A percentile compares a stretch with the other conserved stretches of the same genome.
These are phyloP conservation scores for Funneliformis caledonium DNA, from an alignment of 371 early-diverging fungal genomes.

Conservation along the genomic window DNA sequence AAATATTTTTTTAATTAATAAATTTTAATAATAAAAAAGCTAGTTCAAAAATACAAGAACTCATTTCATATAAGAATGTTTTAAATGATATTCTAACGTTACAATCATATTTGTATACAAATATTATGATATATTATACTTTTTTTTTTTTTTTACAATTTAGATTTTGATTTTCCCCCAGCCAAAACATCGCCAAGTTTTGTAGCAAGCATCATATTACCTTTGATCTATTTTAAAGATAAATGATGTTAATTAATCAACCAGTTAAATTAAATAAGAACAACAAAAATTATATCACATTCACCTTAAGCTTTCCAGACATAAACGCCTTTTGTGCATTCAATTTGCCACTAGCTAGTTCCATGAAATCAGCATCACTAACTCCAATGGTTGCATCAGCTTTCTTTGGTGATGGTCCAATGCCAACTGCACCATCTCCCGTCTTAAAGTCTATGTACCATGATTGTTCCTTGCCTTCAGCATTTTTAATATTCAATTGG, in stretches of 20 bases:
- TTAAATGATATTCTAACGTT: too few relatives aligned
- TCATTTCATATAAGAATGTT: too few relatives aligned
- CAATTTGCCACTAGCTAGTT: slow-evolving; percentile 70
- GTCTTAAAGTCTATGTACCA: slow-evolving; percentile 74
- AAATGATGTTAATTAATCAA: background rate
- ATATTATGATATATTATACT: background rate
- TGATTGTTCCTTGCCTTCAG: slow-evolving; percentile 53
- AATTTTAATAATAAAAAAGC: too few relatives aligned
- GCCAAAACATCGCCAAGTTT: slow-evolving; percentile 72
- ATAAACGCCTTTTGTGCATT: slow-evolving; percentile 79
- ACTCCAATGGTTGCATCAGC: slow-evolving; percentile 58
- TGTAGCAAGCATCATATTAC: slow-evolving; percentile 85
- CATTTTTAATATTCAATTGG: slow-evolving; percentile 73
- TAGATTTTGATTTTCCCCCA: slow-evolving; percentile 53
- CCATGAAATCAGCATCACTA: slow-evolving; percentile 72
- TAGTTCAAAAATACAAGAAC: too few relatives aligned
- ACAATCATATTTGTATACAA: too few relatives aligned
- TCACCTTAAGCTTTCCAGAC: slow-evolving; percentile 73
- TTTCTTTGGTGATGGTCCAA: slow-evolving; percentile 46
- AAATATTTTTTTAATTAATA: too few relatives aligned
- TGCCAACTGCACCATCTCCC: slow-evolving; percentile 50
- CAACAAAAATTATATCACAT: background rate
- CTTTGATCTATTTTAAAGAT: slow-evolving; percentile 64
- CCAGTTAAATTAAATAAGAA: background rate
- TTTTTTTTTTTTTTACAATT: slow-evolving; percentile 48